Conservation (phyloP, 805 yeast species). For the Candida alai region DNA sequence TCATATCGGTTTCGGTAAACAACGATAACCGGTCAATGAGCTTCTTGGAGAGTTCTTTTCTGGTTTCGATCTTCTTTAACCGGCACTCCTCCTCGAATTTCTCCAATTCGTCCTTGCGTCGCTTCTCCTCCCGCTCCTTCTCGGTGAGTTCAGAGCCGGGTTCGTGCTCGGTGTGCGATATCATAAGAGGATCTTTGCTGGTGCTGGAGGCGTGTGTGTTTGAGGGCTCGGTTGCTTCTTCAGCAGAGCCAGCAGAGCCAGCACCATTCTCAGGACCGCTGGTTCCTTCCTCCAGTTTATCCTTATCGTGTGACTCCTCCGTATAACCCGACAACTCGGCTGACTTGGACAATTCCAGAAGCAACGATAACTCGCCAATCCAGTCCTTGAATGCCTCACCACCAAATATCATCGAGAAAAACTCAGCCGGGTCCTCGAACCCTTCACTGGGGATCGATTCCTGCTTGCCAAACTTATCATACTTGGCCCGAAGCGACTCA, state of each 20-base stretch:
- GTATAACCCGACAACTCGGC: slow-evolving; percentile 39
- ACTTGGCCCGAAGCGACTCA: slow-evolving; percentile 56
- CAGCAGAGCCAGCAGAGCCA: background rate
- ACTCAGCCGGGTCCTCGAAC: slow-evolving; percentile 79
- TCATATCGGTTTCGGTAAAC: slow-evolving; percentile 42
- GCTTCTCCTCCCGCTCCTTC: slow-evolving; percentile 43
- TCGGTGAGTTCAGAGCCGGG: slow-evolving; percentile 10
- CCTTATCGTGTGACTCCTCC: slow-evolving; percentile 21
- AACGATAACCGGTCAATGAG: slow-evolving; percentile 45
- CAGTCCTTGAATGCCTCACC: slow-evolving; percentile 77
- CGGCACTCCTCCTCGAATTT: slow-evolving; percentile 76
- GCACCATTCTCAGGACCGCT: background rate
- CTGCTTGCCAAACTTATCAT: slow-evolving; percentile 74
- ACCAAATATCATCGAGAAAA: slow-evolving; percentile 80
- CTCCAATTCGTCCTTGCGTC: slow-evolving; percentile 49
- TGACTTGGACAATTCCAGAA: slow-evolving; percentile 38
- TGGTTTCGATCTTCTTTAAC: slow-evolving; percentile 59
- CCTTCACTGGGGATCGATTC: slow-evolving; percentile 60
- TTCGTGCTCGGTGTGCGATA: slow-evolving; percentile 6
- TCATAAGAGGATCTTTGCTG: slow-evolving; percentile 2
- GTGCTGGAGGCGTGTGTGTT: background rate
- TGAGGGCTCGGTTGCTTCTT: background rate
- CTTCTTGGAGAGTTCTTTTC: slow-evolving; percentile 57
- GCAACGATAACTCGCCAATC: slow-evolving; percentile 75
- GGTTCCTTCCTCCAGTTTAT: slow-evolving; percentile 1